Percentiles rank a stretch among this genome's conserved stretches.
phyloP scores from a whole-genome alignment of 768 basidiomycete genomes.

The Trametes maxima region DNA sequence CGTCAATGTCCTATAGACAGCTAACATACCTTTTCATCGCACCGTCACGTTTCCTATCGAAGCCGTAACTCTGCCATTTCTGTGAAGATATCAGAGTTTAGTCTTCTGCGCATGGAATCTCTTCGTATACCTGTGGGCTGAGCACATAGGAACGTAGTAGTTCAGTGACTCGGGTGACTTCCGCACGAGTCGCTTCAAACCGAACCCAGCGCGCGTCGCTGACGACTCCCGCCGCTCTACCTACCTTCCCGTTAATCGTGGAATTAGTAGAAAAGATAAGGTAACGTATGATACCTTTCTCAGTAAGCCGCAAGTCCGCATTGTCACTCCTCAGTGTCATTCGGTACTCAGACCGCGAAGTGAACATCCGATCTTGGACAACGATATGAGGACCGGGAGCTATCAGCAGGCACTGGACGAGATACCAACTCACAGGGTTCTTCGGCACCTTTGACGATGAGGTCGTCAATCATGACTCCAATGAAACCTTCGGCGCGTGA shows the following conservation, averaged over 20 bases:
- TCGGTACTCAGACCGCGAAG: slow-evolving; percentile 87
- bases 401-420: neutral
- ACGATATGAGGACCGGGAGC: neutral
- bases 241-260: slow-evolving; percentile 29
- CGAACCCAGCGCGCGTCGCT: slow-evolving; percentile 46
- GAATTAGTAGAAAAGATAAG: neutral
- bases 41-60: slow-evolving; percentile 46
- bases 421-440: slow-evolving; percentile 72
- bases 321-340: slow-evolving; percentile 89
- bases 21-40: slow-evolving; percentile 43
- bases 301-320: slow-evolving; percentile 81
- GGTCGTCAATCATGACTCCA: slow-evolving; percentile 92
- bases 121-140: slow-evolving; percentile 45
- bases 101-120: no score
- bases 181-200: slow-evolving; percentile 37
- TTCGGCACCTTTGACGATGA: slow-evolving; percentile 85
- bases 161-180: slow-evolving; percentile 38
- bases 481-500: slow-evolving; percentile 85
- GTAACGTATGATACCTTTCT: slow-evolving; percentile 52
- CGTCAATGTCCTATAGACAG: neutral
- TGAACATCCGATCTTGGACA: slow-evolving; percentile 85
- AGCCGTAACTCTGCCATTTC: slow-evolving; percentile 47
- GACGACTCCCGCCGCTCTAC: slow-evolving; percentile 45
- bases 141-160: slow-evolving; percentile 38
- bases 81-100: slow-evolving; percentile 18